Conservation (phyloP, 306 rosid genomes). For the Dryas octopetala region DNA sequence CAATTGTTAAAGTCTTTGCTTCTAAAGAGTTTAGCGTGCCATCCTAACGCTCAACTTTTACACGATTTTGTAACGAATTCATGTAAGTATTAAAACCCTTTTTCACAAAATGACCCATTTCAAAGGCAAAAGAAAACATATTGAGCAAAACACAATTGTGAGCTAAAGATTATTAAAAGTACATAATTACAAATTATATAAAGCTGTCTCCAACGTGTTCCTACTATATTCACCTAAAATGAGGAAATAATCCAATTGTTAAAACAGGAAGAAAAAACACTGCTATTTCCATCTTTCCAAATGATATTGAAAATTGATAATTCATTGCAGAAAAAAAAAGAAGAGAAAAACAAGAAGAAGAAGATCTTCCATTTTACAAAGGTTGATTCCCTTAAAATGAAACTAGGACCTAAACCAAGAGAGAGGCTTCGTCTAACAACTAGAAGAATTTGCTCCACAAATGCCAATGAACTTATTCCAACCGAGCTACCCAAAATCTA, state of each 20-base stretch:
- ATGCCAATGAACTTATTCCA: constrained; percentile 7
- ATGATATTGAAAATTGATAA: background rate
- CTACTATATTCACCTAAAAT: background rate
- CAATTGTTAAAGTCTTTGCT: constrained; percentile 5
- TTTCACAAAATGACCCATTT: background rate
- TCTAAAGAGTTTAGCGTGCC: constrained; percentile 1
- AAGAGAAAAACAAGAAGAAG: background rate
- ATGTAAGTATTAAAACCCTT: background rate
- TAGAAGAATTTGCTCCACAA: background rate
- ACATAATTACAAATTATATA: background rate
- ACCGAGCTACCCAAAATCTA: background rate
- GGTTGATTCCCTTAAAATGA: background rate
- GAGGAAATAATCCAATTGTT: background rate
- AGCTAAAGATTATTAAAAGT: background rate
- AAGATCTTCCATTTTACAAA: background rate
- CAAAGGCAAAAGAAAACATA: background rate
- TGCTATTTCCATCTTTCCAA: background rate
- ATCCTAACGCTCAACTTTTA: background rate
- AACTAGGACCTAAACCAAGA: background rate
- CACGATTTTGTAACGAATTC: background rate
- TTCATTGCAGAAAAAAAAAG: background rate
- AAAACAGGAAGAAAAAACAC: too few species aligned
- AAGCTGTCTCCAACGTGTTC: background rate
- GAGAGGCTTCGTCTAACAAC: background rate
- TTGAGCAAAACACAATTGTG: background rate